phyloP scores from a whole-genome alignment of 768 basidiomycete species.

The Steccherinum ochraceum region DNA sequence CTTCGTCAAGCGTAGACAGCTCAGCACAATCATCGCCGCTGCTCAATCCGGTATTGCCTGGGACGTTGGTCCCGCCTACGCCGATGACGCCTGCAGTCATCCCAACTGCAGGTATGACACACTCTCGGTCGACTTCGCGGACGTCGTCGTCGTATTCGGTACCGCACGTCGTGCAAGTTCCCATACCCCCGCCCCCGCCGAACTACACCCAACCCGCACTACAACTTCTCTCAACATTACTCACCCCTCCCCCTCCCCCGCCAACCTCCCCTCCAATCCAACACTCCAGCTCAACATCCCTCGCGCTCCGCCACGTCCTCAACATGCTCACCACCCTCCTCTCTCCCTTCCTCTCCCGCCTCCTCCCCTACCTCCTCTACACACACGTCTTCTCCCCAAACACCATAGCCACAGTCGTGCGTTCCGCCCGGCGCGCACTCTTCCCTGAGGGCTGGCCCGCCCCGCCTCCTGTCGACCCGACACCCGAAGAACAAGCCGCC shows the following conservation, averaged over 20 bases:
- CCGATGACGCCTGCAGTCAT: background rate
- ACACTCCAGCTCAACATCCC: conserved; percentile 6
- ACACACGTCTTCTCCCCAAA: conserved; percentile 44
- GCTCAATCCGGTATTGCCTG: too few relatives aligned
- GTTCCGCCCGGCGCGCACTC: conserved; percentile 58
- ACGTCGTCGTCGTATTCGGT: background rate
- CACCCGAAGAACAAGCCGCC: conserved; percentile 63
- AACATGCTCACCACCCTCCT: conserved; percentile 15
- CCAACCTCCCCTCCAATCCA: conserved; percentile 1
- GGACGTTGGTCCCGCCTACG: background rate
- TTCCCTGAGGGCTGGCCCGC: conserved; percentile 91
- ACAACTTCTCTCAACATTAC: conserved; percentile 24
- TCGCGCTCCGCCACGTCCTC: conserved; percentile 20
- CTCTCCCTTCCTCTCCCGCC: conserved; percentile 22
- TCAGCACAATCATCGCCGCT: background rate
- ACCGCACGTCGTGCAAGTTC: conserved; percentile 11
- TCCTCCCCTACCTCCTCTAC: conserved; percentile 65
- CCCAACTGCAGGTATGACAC: too few relatives aligned
- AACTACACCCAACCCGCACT: conserved; percentile 18
- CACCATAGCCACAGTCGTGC: conserved; percentile 47
- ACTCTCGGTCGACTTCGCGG: background rate
- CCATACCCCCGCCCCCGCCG: conserved; percentile 7
- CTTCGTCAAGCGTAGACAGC: too few relatives aligned
- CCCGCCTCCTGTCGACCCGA: conserved; percentile 66
- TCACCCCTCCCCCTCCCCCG: conserved; percentile 13